These are phyloP conservation scores for Phlyctochytrium planicorne DNA, from an alignment of 192 early-diverging fungal species.

Conservation along the genomic window DNA sequence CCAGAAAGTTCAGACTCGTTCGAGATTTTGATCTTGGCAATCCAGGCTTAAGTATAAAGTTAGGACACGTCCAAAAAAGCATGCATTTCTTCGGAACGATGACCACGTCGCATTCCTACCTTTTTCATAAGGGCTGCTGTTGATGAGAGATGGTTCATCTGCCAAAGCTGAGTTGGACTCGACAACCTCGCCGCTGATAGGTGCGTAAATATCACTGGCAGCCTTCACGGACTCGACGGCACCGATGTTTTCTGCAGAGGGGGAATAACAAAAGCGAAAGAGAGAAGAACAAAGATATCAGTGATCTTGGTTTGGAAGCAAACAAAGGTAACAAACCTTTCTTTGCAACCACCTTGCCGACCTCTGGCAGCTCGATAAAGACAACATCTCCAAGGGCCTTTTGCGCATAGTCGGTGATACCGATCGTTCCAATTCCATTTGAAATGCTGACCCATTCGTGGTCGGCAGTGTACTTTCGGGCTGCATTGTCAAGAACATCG, in stretches of 20 bases:
- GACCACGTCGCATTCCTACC: conserved; percentile 54
- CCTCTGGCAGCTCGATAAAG: conserved; percentile 82
- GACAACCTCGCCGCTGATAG: conserved; percentile 78
- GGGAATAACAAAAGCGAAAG: background rate
- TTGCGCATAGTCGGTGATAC: conserved; percentile 92
- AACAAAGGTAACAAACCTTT: conserved; percentile 43
- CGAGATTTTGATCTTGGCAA: conserved; percentile 85
- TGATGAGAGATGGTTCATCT: conserved; percentile 76
- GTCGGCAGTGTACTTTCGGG: conserved; percentile 72
- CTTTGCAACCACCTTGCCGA: conserved; percentile 61
- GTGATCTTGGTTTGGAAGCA: background rate
- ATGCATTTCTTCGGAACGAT: background rate
- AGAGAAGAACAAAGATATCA: too few relatives aligned
- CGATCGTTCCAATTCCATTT: conserved; percentile 78
- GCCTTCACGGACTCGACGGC: conserved; percentile 96
- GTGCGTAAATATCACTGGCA: conserved; percentile 87
- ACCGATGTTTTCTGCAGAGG: conserved; percentile 64
- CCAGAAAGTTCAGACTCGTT: conserved; percentile 64
- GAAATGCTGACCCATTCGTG: conserved; percentile 88
- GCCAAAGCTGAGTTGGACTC: conserved; percentile 70
- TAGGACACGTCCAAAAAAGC: background rate
- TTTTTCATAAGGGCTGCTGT: conserved; percentile 68
- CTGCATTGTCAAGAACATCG: too few relatives aligned
- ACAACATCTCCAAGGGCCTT: conserved; percentile 91
- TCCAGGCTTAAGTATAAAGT: conserved; percentile 67